A percentile compares a stretch with the other conserved stretches of the same genome.
Evolutionary conservation across 441 rosid species (phyloP).

Genomic region (Euphorbia schlechtendalii): DNA sequence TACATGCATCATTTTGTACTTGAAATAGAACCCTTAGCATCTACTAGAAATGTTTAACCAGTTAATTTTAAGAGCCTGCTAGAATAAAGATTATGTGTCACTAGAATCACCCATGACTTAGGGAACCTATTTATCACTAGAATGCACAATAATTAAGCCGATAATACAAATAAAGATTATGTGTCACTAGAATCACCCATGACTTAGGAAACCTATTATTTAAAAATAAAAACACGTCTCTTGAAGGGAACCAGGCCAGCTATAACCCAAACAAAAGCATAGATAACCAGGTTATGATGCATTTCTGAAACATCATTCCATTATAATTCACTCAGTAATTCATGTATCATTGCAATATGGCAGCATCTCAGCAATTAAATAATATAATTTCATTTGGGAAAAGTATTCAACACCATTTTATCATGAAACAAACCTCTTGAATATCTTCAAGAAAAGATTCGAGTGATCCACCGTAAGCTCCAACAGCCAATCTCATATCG

Average conservation of each 20-base stretch:
- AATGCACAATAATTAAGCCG: background rate
- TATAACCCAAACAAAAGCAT: background rate
- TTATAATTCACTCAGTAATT: conserved; percentile 5
- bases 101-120: background rate
- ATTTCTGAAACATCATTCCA: conserved; percentile 4
- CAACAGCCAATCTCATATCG: conserved; percentile 90
- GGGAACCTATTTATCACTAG: background rate
- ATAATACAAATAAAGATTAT: background rate
- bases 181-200: too few relatives aligned
- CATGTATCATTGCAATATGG: background rate
- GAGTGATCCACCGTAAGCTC: conserved; percentile 83
- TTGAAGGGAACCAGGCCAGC: background rate
- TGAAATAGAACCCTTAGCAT: background rate
- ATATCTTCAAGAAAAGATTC: conserved; percentile 97
- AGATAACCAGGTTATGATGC: background rate
- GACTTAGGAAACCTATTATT: background rate
- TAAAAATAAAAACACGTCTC: background rate
- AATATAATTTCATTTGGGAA: too few relatives aligned
- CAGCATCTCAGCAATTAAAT: background rate
- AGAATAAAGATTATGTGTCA: background rate
- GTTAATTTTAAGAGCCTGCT: too few relatives aligned
- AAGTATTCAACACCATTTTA: background rate
- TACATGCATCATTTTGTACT: background rate
- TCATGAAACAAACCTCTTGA: conserved; percentile 61
- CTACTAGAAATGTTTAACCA: background rate